phyloP scores from a whole-genome alignment of 208 protist species.

The Borovskyia barvae region DNA sequence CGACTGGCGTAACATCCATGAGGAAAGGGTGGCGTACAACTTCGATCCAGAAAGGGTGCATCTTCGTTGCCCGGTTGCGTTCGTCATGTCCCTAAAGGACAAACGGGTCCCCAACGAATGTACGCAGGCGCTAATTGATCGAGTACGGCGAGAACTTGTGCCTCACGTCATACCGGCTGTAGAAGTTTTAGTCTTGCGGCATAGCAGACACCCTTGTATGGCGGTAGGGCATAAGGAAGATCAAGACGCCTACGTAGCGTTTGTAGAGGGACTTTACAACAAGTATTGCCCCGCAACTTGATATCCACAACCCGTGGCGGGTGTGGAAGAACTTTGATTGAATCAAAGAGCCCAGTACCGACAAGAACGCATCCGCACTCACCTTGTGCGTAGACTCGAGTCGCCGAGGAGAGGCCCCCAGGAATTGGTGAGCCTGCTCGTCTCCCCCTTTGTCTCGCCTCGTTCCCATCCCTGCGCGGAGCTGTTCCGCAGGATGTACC shows the following conservation, averaged over 20 bases:
- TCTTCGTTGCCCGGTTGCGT: conserved; percentile 75
- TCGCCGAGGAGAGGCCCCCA: too few relatives aligned
- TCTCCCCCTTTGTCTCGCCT: too few relatives aligned
- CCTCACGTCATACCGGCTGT: conserved; percentile 72
- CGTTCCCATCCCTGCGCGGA: too few relatives aligned
- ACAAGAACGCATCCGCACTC: too few relatives aligned
- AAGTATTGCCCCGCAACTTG: conserved; percentile 72
- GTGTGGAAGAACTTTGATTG: too few relatives aligned
- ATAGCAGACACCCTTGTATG: conserved; percentile 81
- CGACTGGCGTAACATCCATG: conserved; percentile 50
- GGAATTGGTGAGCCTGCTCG: too few relatives aligned
- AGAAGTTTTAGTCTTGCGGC: conserved; percentile 72
- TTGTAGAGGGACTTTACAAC: conserved; percentile 76
- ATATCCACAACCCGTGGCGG: too few relatives aligned
- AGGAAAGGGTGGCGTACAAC: conserved; percentile 46
- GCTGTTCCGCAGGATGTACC: too few relatives aligned
- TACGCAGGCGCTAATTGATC: conserved; percentile 68
- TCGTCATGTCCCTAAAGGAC: conserved; percentile 77
- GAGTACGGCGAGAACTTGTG: conserved; percentile 46
- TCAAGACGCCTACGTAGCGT: conserved; percentile 79
- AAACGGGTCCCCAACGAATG: conserved; percentile 67
- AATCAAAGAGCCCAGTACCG: too few relatives aligned
- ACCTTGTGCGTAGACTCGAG: too few relatives aligned
- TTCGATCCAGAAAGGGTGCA: conserved; percentile 54
- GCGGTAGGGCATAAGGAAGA: conserved; percentile 68